Conservation (phyloP, 495 filamentous ascomycete species). For the Talaromyces wortmannii region DNA sequence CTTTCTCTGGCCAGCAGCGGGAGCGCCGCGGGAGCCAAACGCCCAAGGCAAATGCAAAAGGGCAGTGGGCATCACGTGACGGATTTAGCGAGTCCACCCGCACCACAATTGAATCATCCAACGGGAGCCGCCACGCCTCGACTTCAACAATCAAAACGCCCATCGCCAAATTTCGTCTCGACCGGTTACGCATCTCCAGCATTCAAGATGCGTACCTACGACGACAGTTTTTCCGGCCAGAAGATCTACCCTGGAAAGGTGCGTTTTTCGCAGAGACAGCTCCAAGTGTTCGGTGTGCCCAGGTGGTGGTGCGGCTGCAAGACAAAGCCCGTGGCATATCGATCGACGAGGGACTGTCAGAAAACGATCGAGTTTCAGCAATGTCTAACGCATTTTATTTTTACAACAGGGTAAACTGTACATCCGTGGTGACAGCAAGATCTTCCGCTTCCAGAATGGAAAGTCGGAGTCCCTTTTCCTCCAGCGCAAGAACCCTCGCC, state of each 20-base stretch:
- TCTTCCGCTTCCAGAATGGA: conserved; percentile 99
- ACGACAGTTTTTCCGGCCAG: conserved; percentile 95
- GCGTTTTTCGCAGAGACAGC: conserved; percentile 27
- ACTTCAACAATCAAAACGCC: conserved; percentile 30
- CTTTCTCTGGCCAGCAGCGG: too few relatives aligned
- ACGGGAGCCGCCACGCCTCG: conserved; percentile 27
- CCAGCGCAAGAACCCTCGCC: conserved; percentile 99
- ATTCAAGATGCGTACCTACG: conserved; percentile 94
- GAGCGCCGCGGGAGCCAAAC: too few relatives aligned
- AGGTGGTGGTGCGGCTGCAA: background rate
- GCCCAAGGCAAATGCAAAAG: conserved; percentile 11
- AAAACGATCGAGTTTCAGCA: background rate
- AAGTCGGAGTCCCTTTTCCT: conserved; percentile 99
- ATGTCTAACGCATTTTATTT: conserved; percentile 14
- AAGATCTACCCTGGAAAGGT: conserved; percentile 99
- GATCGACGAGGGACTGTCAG: background rate
- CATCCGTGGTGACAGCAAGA: conserved; percentile 98
- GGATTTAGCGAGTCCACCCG: conserved; percentile 41
- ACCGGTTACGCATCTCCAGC: conserved; percentile 43
- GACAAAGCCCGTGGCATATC: background rate
- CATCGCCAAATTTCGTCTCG: conserved; percentile 32
- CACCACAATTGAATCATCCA: conserved; percentile 41
- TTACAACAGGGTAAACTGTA: conserved; percentile 86
- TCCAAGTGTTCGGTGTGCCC: background rate
- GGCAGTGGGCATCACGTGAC: conserved; percentile 38